Conservation (phyloP, 2,329 filamentous ascomycete species). For the Hypoxylon sp. region DNA sequence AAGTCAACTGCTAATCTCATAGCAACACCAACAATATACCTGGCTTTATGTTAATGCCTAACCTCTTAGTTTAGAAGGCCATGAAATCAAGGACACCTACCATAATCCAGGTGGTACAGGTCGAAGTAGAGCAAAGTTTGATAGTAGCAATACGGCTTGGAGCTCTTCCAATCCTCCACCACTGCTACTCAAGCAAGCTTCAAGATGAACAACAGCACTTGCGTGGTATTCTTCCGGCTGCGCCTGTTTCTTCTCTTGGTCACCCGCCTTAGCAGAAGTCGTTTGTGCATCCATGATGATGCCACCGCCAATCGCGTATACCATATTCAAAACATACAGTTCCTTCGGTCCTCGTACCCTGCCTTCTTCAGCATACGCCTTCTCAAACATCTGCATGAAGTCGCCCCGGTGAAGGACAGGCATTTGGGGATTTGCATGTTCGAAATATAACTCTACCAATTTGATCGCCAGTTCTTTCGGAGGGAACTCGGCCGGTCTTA, state of each 20-base stretch:
- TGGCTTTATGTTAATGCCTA: constrained; percentile 40
- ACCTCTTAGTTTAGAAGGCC: not conserved
- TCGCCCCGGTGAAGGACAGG: constrained; percentile 89
- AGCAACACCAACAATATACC: constrained; percentile 93
- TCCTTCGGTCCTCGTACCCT: constrained; percentile 77
- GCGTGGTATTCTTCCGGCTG: constrained; percentile 97
- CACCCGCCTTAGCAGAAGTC: constrained; percentile 49
- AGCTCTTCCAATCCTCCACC: constrained; percentile 92
- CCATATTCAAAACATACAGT: constrained; percentile 95
- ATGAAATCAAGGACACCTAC: constrained; percentile 52
- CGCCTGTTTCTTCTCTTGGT: constrained; percentile 57
- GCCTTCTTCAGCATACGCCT: constrained; percentile 75
- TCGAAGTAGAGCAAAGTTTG: constrained; percentile 88
- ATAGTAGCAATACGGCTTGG: constrained; percentile 89
- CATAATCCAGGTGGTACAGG: constrained; percentile 93
- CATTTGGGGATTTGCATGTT: constrained; percentile 95
- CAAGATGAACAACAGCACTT: constrained; percentile 89
- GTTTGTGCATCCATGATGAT: constrained; percentile 78
- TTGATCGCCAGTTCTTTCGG: constrained; percentile 75
- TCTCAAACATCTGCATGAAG: constrained; percentile 88
- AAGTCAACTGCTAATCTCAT: constrained; percentile 90
- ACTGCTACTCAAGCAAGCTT: constrained; percentile 83
- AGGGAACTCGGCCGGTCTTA: constrained; percentile 86
- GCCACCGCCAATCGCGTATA: constrained; percentile 93
- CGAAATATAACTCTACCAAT: constrained; percentile 87